These are phyloP conservation scores for Penicillium italicum DNA, from an alignment of 2,329 filamentous ascomycete species.

Conservation along the genomic window DNA sequence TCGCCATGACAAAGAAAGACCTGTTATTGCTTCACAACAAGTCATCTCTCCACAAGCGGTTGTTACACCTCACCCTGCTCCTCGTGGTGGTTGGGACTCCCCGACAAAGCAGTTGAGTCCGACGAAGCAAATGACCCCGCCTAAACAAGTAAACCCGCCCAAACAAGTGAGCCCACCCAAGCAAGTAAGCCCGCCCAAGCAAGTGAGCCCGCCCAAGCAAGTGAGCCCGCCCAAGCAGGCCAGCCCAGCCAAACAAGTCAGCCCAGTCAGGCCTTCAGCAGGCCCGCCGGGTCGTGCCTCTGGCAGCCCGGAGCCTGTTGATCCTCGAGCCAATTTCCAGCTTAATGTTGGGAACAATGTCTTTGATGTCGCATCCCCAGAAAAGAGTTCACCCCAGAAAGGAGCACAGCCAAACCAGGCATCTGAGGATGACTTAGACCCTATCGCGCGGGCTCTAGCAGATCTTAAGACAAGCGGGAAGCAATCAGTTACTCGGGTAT, in stretches of 20 bases:
- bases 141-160: background rate
- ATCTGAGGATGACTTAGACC: conserved; percentile 66
- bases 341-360: conserved; percentile 95
- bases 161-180: background rate
- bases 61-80: background rate
- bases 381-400: conserved; percentile 53
- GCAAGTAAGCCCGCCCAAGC: background rate
- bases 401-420: conserved; percentile 38
- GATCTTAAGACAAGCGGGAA: conserved; percentile 87
- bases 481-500: conserved; percentile 75
- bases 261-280: conserved; percentile 43
- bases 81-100: conserved; percentile 6
- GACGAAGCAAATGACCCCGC: background rate
- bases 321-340: conserved; percentile 87
- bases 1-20: conserved; percentile 65
- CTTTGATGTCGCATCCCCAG: conserved; percentile 82
- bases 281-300: conserved; percentile 25
- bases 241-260: conserved; percentile 40
- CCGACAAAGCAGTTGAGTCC: conserved; percentile 6
- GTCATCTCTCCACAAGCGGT: conserved; percentile 4
- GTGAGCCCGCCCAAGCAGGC: conserved; percentile 28
- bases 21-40: conserved; percentile 35
- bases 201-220: background rate
- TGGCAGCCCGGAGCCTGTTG: conserved; percentile 77
- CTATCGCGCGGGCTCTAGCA: conserved; percentile 86